Conservation (phyloP, 2,329 filamentous ascomycete species). For the Lasiodiplodia theobromae region DNA sequence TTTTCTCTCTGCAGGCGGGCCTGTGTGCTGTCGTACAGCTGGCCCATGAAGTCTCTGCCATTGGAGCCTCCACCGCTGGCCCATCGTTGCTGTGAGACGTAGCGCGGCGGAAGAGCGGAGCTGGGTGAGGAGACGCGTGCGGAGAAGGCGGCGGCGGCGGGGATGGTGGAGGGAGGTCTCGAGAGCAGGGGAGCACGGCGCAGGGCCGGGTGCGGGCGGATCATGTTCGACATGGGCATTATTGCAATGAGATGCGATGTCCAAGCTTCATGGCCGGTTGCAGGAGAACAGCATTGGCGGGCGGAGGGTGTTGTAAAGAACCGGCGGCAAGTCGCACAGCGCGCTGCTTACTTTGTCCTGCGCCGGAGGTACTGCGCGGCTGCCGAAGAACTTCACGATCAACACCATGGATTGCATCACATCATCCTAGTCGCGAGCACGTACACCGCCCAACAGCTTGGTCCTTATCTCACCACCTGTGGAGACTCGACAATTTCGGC, state of each 20-base stretch:
- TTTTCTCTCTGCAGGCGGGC: conserved; percentile 65
- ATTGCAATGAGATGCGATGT: conserved; percentile 11
- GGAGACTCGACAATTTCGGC: conserved; percentile 11
- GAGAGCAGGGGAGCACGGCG: conserved; percentile 19
- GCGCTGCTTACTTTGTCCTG: not conserved
- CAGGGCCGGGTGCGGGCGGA: conserved; percentile 24
- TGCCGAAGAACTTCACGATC: conserved; percentile 19
- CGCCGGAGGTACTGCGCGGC: conserved; percentile 8
- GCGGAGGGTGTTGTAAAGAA: not conserved
- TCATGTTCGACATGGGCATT: conserved; percentile 22
- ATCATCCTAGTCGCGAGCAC: conserved; percentile 18
- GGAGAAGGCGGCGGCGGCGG: conserved; percentile 14
- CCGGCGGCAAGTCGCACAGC: not conserved
- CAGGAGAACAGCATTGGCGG: conserved; percentile 5
- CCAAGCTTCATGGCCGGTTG: conserved; percentile 26
- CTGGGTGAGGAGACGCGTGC: conserved; percentile 7
- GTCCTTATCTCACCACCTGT: conserved; percentile 24
- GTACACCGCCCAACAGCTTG: conserved; percentile 13
- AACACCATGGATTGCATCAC: conserved; percentile 27
- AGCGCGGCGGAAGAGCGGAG: conserved; percentile 8
- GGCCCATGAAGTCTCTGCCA: conserved; percentile 63
- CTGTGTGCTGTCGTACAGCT: conserved; percentile 68
- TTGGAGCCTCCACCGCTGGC: conserved; percentile 28
- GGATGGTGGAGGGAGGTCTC: conserved; percentile 11
- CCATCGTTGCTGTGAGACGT: conserved; percentile 12